Base-by-base conservation (phyloP, 2,329 filamentous ascomycete genomes). In the Peltaster fructicola region DNA sequence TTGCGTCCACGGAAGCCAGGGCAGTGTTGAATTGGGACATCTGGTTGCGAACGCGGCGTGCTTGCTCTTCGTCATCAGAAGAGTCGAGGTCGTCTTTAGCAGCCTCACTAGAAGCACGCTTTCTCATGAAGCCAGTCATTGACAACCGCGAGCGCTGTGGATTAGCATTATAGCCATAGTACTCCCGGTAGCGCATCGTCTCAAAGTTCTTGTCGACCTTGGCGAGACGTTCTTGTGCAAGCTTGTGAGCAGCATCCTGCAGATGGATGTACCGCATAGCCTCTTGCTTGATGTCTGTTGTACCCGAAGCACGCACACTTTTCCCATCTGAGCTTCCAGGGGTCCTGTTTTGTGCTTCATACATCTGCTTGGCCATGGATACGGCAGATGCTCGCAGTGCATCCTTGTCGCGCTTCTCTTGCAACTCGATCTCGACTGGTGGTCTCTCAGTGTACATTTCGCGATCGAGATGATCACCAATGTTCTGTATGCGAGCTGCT, bases 281-380 rank as follows among this genome's bases (percentile, higher is more conserved):
- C 33, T 62, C 53, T 17, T 61, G 56, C 40, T 63, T 65, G 5
- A 70, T 54, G 28, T 67, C 61, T 11, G 28, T 28, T 11, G 20
- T 25, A 11, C 38, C 38, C 6, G 35, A 32, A 3, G 37, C 31
- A n/a, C n/a, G n/a, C n/a, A n/a, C n/a, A n/a, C n/a, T n/a, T n/a
- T n/a, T n/a, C n/a, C n/a, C n/a, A 19, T 39, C 35, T 8, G 30
- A 25, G 8, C 28, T 26, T 17, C 41, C 30, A 4, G 28, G 33
- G 3, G 34, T 33, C 4, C 42, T 40, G 20, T 45, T 63, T 32
- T 63, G 66, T 33, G 79, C 68, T 7, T 59, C 66, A 44, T 82
- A 92, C 71, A 92, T 85, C 38, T 75, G 69, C 50, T 74, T 77
- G 5, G 84, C 82, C 81, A 93, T 91, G 7, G 77, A 79, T 3